Conservation (phyloP, 306 rosid genomes). For the Albizia julibrissin region DNA sequence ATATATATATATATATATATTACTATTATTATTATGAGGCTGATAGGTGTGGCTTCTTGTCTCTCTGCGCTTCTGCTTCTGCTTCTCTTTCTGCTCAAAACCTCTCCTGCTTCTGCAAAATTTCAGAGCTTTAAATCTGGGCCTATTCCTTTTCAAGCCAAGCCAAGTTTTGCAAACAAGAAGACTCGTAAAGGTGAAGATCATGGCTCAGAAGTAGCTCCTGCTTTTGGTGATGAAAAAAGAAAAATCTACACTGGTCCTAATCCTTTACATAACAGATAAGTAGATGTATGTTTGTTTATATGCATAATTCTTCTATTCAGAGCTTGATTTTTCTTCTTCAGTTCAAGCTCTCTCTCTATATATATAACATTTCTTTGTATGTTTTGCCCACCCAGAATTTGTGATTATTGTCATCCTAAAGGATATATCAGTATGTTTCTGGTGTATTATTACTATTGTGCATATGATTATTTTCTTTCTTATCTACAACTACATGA, state of each 20-base stretch:
- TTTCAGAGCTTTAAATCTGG: conserved; percentile 41
- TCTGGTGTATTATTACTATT: conserved; percentile 23
- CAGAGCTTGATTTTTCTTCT: conserved; percentile 4
- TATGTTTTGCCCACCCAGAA: conserved; percentile 9
- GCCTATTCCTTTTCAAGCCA: conserved; percentile 30
- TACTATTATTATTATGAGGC: conserved; percentile 28
- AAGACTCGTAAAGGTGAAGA: conserved; percentile 28
- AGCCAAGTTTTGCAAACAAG: conserved; percentile 29
- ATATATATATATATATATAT: conserved; percentile 37
- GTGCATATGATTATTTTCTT: conserved; percentile 17
- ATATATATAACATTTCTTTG: not conserved
- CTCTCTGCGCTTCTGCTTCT: conserved; percentile 40
- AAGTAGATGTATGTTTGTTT: conserved; percentile 15
- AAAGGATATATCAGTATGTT: conserved; percentile 19
- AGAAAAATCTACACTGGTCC: conserved; percentile 75
- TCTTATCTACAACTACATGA: not conserved
- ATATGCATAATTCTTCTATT: not conserved
- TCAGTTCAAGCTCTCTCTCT: conserved; percentile 21
- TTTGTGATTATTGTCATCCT: conserved; percentile 21
- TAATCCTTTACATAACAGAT: conserved; percentile 78
- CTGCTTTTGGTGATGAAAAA: conserved; percentile 55
- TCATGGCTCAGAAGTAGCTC: conserved; percentile 15
- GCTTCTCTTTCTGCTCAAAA: conserved; percentile 35
- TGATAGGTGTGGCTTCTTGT: conserved; percentile 41
- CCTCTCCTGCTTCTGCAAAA: conserved; percentile 37